Evolutionary conservation across 768 basidiomycete species (phyloP), one percentile per base, ranked within the genome.

Genomic region (Suillus discolor): DNA sequence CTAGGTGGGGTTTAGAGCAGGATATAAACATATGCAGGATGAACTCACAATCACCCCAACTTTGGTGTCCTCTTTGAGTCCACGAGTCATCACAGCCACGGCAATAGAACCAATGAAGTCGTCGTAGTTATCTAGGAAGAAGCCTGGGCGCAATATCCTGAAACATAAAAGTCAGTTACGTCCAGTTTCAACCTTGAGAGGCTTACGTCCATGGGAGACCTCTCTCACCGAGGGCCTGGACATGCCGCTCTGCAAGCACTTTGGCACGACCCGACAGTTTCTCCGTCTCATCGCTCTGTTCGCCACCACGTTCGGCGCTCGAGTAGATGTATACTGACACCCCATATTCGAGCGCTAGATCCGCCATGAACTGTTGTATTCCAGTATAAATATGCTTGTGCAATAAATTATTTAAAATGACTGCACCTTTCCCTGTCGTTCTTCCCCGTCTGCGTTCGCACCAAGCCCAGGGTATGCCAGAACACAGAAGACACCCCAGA

Each of bases 51-150:
- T 71, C 20, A 81, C 62, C 49, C 75, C 75, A 1, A 79, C 41
- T 28, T 75, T 75, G 1, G 80, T 78, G 13, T 68, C 67, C 3
- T 73, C 71, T 60, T 78, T 74, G 23, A 82, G 67, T 4, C 80
- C 81, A 28, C 61, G 67, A 34, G 71, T 75, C 8, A 82, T 59
- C 2, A 80, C 77, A 39, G 72, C 74, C 4, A 71, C 71, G 1
- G 80, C 75, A 36, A 82, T 70, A 3, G 74, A 68, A 6, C 82
- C 82, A 23, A 81, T 74, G 4, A 70, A 72, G 41, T 28, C 41
- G 5, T 79, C 76, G 47, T 78, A 81, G 61, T 82, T 82, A 60
- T 82, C 81, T 80, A 82, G 79, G 68, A 83, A 83, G 63, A 82
- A 80, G 11, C 72, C 77, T 4, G 81, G 81, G 7, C 80, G 80